These are phyloP conservation scores for Dothideomycetes sp. DNA, from an alignment of 2,329 filamentous ascomycete species.

Conservation along the genomic window DNA sequence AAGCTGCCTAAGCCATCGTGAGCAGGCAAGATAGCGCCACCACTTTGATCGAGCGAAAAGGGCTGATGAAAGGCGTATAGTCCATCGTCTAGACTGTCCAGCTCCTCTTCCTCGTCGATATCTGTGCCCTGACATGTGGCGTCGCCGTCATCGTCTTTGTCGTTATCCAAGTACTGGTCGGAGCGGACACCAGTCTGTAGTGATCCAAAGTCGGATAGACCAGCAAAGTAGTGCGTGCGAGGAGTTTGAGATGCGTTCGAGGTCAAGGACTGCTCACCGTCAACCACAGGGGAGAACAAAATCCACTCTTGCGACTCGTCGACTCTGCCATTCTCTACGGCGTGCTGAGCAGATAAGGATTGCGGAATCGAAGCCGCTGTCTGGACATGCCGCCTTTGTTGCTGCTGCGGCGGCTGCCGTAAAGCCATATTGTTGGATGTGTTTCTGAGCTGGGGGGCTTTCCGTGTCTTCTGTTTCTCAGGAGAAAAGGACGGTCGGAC, in stretches of 20 bases:
- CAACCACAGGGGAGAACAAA: constrained; percentile 60
- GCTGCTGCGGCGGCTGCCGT: constrained; percentile 26
- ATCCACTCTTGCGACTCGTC: constrained; percentile 91
- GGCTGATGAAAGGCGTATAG: constrained; percentile 70
- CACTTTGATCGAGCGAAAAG: constrained; percentile 46
- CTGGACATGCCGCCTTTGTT: constrained; percentile 22
- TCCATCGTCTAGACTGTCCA: constrained; percentile 90
- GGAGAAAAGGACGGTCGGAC: too few species aligned
- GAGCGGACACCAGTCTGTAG: constrained; percentile 60
- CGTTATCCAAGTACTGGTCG: constrained; percentile 38
- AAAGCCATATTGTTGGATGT: constrained; percentile 22
- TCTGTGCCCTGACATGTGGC: constrained; percentile 35
- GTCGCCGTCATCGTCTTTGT: constrained; percentile 29
- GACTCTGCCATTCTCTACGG: constrained; percentile 34
- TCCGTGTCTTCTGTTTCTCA: background rate
- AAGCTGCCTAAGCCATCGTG: constrained; percentile 93
- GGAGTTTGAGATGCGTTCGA: constrained; percentile 59
- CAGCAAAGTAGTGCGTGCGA: constrained; percentile 61
- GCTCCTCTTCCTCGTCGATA: constrained; percentile 52
- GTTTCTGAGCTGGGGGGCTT: too few species aligned
- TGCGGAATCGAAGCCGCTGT: constrained; percentile 19
- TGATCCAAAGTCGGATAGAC: constrained; percentile 72
- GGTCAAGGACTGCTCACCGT: constrained; percentile 52
- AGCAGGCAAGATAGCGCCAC: constrained; percentile 67
- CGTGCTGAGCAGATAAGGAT: constrained; percentile 25